Evolutionary conservation across 1,139 yeast species (phyloP), one percentile per base, ranked within the genome.

Genomic region (Debaryomyces sp.): DNA sequence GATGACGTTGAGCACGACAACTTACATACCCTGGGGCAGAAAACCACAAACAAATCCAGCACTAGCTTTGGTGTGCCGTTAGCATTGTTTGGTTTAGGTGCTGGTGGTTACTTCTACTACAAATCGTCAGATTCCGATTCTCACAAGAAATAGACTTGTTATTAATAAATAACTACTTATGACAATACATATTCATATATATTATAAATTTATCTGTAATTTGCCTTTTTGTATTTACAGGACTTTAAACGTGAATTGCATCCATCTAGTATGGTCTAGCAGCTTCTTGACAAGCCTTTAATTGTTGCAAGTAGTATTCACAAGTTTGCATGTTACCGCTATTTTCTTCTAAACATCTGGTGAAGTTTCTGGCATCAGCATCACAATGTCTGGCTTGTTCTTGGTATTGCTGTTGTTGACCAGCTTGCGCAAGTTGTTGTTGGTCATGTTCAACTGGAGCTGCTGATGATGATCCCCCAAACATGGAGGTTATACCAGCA

Each of bases 251-350:
- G 30, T 15, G 13, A 17, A 5, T 13, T 13, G n/a, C 10, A 13
- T 13, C 29, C 10, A 7, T 47, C 50, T 81, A 89, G 68, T 88
- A 90, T 61, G 84, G 88, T 59, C 86, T 82, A 51, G 97, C 78
- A 61, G 97, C 97, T 71, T 89, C 94, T 77, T 94, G 97, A 73
- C 99, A 94, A 23, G 97, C 95, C 78, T 89, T 92, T 70, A 94
- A 84, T 77, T 92, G 97, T 75, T 92, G 98, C 73, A 94, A 81
- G 75, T 94, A 94, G 82, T 82, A 94, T 66, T 91, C 97, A 76
- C 99, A 94, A 59, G 88, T 85, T 76, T 91, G 97, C 91, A 90
- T 89, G 81, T 94, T 91, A 59, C 98, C 98, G 60, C 80, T 78
- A 73, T 94, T 90, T 62, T 90, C 97, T 65, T 87, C 94, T 66